Percentiles rank a stretch among this genome's conserved stretches.
Evolutionary conservation across 257 asterid genomes (phyloP).

Genomic region (Penstemon barbatus): DNA sequence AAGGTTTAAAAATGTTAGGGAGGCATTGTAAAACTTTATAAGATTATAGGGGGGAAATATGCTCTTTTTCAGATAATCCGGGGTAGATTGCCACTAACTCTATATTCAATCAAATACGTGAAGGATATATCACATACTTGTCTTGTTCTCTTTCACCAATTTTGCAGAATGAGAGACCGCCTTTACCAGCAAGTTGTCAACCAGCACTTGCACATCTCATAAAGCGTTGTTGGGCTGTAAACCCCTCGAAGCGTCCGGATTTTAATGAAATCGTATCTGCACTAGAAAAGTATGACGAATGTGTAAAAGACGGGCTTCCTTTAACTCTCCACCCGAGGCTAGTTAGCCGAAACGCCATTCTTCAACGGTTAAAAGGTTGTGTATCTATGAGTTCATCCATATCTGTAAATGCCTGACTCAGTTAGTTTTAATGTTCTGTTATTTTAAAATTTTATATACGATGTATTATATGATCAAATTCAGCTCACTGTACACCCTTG

Average conservation of each 20-base stretch:
- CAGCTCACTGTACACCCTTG: slow-evolving; percentile 20
- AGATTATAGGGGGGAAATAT: too few species aligned
- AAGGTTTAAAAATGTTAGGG: too few species aligned
- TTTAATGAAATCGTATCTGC: slow-evolving; percentile 72
- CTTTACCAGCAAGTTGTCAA: slow-evolving; percentile 84
- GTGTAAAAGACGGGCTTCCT: slow-evolving; percentile 84
- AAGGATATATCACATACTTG: too few species aligned
- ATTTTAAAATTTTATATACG: slow-evolving; percentile 20
- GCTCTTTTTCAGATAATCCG: too few species aligned
- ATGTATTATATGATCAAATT: slow-evolving; percentile 18
- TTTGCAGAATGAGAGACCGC: slow-evolving; percentile 88
- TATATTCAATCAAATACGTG: too few species aligned
- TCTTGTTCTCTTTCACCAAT: not conserved
- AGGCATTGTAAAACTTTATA: too few species aligned
- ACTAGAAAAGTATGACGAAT: slow-evolving; percentile 72
- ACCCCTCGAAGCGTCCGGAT: slow-evolving; percentile 86
- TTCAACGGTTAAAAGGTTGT: slow-evolving; percentile 78
- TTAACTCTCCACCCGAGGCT: slow-evolving; percentile 61
- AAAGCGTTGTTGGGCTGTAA: slow-evolving; percentile 81
- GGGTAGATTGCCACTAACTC: too few species aligned
- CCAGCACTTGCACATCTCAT: slow-evolving; percentile 85
- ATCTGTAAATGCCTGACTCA: slow-evolving; percentile 65
- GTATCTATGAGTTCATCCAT: slow-evolving; percentile 61
- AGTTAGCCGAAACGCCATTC: slow-evolving; percentile 52
- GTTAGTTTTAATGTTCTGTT: slow-evolving; percentile 23